Evolutionary conservation across 306 rosid genomes (phyloP).

Genomic region (Cotoneaster glaucophyllus): DNA sequence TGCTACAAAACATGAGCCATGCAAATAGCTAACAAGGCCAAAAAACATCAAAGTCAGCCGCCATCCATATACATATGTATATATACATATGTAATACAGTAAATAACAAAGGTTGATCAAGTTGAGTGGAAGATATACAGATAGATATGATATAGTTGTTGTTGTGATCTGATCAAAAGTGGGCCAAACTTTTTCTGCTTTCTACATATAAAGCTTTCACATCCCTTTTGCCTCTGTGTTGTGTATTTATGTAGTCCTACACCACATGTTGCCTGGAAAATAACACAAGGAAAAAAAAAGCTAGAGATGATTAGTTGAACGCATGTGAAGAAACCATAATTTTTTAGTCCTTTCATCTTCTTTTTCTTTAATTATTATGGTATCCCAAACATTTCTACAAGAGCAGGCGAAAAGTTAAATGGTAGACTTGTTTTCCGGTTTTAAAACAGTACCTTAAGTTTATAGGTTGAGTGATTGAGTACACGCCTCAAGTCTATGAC

Average conservation of each 20-base stretch:
- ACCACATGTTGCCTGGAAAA: constrained; percentile 12
- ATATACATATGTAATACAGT: background rate
- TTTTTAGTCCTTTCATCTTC: background rate
- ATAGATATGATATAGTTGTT: background rate
- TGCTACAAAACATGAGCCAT: background rate
- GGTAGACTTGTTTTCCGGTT: background rate
- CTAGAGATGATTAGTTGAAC: background rate
- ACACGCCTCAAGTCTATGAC: too few relatives aligned
- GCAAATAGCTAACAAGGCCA: background rate
- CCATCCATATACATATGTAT: background rate
- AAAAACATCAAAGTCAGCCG: background rate
- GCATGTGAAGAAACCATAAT: constrained; percentile 9
- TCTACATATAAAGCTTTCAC: background rate
- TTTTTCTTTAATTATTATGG: background rate
- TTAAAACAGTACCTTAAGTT: too few relatives aligned
- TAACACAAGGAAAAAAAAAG: background rate
- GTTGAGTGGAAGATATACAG: background rate
- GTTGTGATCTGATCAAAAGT: background rate
- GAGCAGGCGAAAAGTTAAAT: background rate
- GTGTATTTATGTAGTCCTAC: background rate
- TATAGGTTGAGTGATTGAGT: too few relatives aligned
- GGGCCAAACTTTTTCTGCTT: background rate
- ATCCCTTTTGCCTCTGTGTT: background rate
- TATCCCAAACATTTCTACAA: background rate
- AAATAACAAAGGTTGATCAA: background rate